Evolutionary conservation across 164 flowering plant genomes (phyloP).

Genomic region (Magnolia officinalis): DNA sequence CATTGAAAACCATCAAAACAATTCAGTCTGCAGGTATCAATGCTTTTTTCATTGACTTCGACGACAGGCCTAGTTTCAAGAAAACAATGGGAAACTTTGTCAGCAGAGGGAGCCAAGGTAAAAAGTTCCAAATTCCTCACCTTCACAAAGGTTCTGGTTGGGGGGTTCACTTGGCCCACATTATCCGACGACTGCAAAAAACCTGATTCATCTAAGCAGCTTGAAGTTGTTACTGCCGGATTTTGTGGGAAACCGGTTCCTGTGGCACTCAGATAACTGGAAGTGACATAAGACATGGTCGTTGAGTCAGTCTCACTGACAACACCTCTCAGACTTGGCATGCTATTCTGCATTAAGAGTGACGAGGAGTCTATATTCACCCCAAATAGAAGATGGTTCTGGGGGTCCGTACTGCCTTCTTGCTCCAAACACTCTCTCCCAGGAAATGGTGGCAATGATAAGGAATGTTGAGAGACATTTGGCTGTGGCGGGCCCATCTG

Average conservation of each 20-base stretch:
- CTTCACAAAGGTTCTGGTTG: constrained; percentile 82
- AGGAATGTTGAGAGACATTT: constrained; percentile 37
- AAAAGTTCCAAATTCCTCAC: constrained; percentile 21
- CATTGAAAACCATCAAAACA: neutral
- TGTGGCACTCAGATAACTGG: constrained; percentile 47
- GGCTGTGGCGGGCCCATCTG: constrained; percentile 49
- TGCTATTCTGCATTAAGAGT: constrained; percentile 67
- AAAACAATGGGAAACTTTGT: neutral
- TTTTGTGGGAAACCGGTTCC: constrained; percentile 56
- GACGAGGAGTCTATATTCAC: constrained; percentile 70
- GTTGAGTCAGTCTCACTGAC: constrained; percentile 55
- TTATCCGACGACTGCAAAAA: constrained; percentile 75
- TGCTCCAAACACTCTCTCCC: constrained; percentile 74
- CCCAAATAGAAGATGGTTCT: constrained; percentile 74
- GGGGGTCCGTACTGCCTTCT: constrained; percentile 56
- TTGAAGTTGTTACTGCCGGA: constrained; percentile 54
- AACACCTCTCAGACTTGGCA: constrained; percentile 53
- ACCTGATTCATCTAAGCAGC: constrained; percentile 75
- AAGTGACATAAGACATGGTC: constrained; percentile 48
- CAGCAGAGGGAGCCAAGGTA: neutral
- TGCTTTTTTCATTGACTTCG: neutral
- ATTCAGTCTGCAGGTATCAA: neutral
- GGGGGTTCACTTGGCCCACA: constrained; percentile 61
- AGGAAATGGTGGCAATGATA: constrained; percentile 84
- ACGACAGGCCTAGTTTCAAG: neutral